Conservation (phyloP, 441 rosid genomes). For the Erysimum cheiri region DNA sequence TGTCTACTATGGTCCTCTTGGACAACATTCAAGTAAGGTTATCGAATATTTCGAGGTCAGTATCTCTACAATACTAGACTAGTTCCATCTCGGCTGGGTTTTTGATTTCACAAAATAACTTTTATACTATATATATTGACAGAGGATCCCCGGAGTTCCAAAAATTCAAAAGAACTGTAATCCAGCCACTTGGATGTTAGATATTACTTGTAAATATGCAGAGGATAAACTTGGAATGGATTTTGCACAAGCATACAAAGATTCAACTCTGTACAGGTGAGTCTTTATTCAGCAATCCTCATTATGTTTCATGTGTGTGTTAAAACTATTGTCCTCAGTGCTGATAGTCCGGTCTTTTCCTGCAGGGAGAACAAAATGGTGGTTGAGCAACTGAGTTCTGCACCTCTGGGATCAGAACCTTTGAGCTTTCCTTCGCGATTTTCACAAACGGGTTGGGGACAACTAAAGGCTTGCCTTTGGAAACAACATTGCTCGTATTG, state of each 20-base stretch:
- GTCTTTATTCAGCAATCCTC: constrained; percentile 18
- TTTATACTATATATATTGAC: not conserved
- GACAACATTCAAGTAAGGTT: constrained; percentile 46
- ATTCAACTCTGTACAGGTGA: constrained; percentile 47
- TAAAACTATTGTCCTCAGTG: not conserved
- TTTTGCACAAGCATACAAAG: constrained; percentile 50
- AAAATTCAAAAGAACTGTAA: constrained; percentile 50
- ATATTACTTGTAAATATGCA: constrained; percentile 44
- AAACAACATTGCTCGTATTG: constrained; percentile 73
- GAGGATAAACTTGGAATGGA: constrained; percentile 48
- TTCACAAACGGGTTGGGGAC: constrained; percentile 52
- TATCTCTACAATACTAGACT: constrained; percentile 5
- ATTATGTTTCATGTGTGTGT: not conserved
- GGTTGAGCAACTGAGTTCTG: constrained; percentile 43
- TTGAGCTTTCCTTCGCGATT: constrained; percentile 49
- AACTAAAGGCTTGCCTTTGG: constrained; percentile 61
- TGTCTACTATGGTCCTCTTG: constrained; percentile 56
- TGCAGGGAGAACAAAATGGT: constrained; percentile 51
- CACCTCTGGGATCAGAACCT: constrained; percentile 42
- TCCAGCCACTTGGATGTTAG: constrained; percentile 62
- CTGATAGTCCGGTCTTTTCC: not conserved
- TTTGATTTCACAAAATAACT: not conserved
- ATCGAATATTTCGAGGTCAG: constrained; percentile 57
- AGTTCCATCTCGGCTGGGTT: not conserved
- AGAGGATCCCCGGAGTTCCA: constrained; percentile 51